These are phyloP conservation scores for Poa annua DNA, from an alignment of 176 grass and related monocot genomes.

Conservation along the genomic window DNA sequence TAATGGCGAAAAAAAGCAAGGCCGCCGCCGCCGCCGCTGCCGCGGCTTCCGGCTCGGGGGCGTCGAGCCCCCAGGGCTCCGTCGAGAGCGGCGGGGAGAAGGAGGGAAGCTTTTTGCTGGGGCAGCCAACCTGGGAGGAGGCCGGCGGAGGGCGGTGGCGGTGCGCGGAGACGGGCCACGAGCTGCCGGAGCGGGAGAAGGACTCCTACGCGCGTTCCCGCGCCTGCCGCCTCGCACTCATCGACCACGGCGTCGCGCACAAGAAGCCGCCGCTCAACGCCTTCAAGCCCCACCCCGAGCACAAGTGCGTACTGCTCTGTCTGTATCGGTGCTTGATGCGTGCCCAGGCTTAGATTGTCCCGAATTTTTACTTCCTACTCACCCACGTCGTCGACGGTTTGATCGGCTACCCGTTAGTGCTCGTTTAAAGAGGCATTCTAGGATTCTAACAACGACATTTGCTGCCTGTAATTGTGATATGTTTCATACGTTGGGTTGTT, in stretches of 20 bases:
- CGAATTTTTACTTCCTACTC: constrained; percentile 8
- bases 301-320: constrained; percentile 54
- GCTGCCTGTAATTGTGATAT: not conserved
- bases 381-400: not conserved
- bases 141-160: constrained; percentile 66
- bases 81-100: constrained; percentile 48
- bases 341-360: not conserved
- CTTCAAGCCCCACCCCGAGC: constrained; percentile 77
- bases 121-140: constrained; percentile 74
- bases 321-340: not conserved
- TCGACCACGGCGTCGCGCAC: constrained; percentile 63
- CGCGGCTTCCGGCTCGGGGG: not conserved
- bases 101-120: constrained; percentile 86
- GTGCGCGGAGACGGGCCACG: constrained; percentile 85
- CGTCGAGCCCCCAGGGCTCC: constrained; percentile 42
- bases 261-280: constrained; percentile 80
- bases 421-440: not conserved
- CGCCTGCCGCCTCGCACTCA: constrained; percentile 80
- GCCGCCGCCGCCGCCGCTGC: not conserved
- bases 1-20: constrained; percentile 61
- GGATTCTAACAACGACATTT: not conserved
- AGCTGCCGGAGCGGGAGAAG: constrained; percentile 83
- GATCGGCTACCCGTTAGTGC: not conserved
- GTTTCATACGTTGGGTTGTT: too few species aligned
- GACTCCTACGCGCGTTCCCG: constrained; percentile 65